Percentiles rank a stretch among this genome's conserved stretches.
Evolutionary conservation across 2,329 filamentous ascomycete species (phyloP).

Genomic region (Dendrostoma leiphaemia): DNA sequence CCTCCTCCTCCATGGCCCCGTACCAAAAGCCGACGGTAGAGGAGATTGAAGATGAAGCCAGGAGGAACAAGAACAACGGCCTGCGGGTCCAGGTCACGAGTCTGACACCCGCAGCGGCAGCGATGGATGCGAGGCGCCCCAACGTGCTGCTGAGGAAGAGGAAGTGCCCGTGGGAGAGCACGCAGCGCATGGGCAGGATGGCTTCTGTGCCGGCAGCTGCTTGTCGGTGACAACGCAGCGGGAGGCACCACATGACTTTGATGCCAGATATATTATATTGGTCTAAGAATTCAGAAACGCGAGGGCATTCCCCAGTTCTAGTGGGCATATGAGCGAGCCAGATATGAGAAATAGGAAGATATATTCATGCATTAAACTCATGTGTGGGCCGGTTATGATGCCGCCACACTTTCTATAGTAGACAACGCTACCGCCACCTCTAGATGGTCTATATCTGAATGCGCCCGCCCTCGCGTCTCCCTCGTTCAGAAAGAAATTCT

Average conservation of each 20-base stretch:
- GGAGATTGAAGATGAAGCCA: slow-evolving; percentile 10
- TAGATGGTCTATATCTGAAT: no score
- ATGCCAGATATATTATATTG: no score
- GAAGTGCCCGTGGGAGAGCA: slow-evolving; percentile 9
- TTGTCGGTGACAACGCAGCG: slow-evolving; percentile 1
- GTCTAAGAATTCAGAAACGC: no score
- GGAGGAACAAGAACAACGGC: not conserved
- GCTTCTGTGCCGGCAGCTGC: not conserved
- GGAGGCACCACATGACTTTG: no score
- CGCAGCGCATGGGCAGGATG: slow-evolving; percentile 11
- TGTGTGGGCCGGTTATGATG: no score
- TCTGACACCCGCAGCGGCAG: not conserved
- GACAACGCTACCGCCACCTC: no score
- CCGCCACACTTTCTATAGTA: no score
- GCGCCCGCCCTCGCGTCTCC: not conserved
- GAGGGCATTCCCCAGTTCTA: no score
- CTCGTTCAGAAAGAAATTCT: no score
- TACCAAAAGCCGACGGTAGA: slow-evolving; percentile 17
- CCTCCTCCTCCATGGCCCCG: slow-evolving; percentile 6
- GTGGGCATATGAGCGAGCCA: no score
- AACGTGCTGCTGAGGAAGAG: slow-evolving; percentile 14
- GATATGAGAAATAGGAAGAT: no score
- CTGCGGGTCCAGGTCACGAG: not conserved
- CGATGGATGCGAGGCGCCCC: slow-evolving; percentile 7
- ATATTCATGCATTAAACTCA: no score